Evolutionary conservation across 1,284 basidiomycete genomes (phyloP).

Genomic region (Anthracocystis panici-leucophaei): DNA sequence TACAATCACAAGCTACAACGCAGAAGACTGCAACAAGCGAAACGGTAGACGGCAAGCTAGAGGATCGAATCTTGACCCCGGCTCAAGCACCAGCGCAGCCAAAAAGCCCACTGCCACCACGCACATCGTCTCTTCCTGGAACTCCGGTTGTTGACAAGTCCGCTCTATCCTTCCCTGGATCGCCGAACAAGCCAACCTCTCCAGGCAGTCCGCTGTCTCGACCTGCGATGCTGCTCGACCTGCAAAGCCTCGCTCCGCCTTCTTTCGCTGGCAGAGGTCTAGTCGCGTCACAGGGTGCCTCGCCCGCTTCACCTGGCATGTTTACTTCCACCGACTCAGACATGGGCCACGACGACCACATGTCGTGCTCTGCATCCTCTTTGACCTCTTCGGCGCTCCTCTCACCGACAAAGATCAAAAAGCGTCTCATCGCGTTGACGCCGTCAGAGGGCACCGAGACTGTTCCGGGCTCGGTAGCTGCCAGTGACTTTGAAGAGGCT

Average conservation of each 20-base stretch:
- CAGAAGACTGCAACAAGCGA: neutral
- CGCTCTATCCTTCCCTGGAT: slow-evolving; percentile 25
- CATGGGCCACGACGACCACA: slow-evolving; percentile 22
- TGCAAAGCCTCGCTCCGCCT: slow-evolving; percentile 30
- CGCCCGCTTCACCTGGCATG: slow-evolving; percentile 36
- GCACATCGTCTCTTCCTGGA: slow-evolving; percentile 39
- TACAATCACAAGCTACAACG: neutral
- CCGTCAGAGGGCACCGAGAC: slow-evolving; percentile 51
- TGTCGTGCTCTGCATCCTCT: slow-evolving; percentile 30
- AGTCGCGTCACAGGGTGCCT: slow-evolving; percentile 3
- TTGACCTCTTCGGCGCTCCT: slow-evolving; percentile 28
- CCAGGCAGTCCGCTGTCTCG: slow-evolving; percentile 31
- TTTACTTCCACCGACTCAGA: slow-evolving; percentile 39
- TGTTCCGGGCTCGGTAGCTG: slow-evolving; percentile 43
- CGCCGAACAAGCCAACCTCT: slow-evolving; percentile 37
- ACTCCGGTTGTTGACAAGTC: slow-evolving; percentile 21
- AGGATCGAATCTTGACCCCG: neutral
- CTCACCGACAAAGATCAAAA: slow-evolving; percentile 19
- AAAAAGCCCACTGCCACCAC: slow-evolving; percentile 28
- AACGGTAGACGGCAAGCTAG: neutral
- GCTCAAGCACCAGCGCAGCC: slow-evolving; percentile 10
- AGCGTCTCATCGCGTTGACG: slow-evolving; percentile 24
- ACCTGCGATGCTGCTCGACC: slow-evolving; percentile 29
- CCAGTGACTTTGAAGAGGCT: slow-evolving; percentile 36
- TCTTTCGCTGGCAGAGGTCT: slow-evolving; percentile 6